Base-by-base conservation (phyloP, 208 protist genomes). In the Porcisia hertigi region DNA sequence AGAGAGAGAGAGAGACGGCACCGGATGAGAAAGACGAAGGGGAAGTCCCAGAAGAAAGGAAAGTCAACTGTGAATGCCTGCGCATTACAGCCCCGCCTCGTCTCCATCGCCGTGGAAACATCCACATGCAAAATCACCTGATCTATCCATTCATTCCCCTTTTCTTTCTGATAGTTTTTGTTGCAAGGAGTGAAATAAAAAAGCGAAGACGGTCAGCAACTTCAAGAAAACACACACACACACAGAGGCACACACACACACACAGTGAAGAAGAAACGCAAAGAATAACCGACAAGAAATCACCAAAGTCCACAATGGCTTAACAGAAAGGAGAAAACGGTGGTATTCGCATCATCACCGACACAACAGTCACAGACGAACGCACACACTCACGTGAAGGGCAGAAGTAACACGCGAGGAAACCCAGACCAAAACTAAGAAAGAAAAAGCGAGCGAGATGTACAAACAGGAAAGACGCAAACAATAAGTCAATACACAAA, bases 201-300 rank as follows among this genome's bases (percentile, higher is more conserved):
- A 2, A 36, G 9, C 11, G 47, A 52, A 14, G 47, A 52, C 11
- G 47, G 11, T 52, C 8, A 52, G 47, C 47, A 52, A 52, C 47
- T 52, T 52, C 47, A 52, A 49, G 16, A 52, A 11, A 70, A 34
- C 16, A 67, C 0, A 43, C 3, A 12, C 12, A 60, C 45, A 39
- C 0, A n/a, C 4, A 8, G n/a, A 55, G 25, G 3, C 11, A 73
- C 36, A 43, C 30, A 54, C 36, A n/a, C 20, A 52, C 11, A 53
- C 5, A 66, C 18, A 23, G 47, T n/a, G 49, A 49, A 23, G 67
- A 79, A 69, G 36, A 39, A 53, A 80, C 43, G 2, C 57, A 73
- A 80, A 69, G 34, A 63, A 70, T 62, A 63, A 54, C 16, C 69
- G 55, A 55, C 7, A 60, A 59, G 30, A 30, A 30, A 30, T 30